Evolutionary conservation across 2,329 filamentous ascomycete species (phyloP).

Genomic region (Bipolaris oryzae): DNA sequence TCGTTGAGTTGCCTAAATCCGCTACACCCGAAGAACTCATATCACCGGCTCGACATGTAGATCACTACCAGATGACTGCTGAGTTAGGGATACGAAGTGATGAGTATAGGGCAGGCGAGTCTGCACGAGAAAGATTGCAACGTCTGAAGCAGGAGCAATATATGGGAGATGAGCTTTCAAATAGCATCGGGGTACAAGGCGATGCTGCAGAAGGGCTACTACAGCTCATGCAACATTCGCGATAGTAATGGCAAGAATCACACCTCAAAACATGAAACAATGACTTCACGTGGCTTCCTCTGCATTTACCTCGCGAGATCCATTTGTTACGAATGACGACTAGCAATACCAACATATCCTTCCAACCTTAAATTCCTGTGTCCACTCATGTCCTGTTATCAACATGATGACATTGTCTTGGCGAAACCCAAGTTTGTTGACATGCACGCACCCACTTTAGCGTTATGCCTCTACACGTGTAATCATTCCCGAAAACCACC

Average conservation of each 20-base stretch:
- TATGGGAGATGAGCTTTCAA: slow-evolving; percentile 44
- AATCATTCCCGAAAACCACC: too few relatives aligned
- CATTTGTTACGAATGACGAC: neutral
- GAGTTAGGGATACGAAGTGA: slow-evolving; percentile 18
- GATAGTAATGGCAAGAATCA: slow-evolving; percentile 15
- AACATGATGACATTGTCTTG: neutral
- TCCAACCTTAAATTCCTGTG: neutral
- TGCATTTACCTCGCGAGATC: neutral
- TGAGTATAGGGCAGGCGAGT: slow-evolving; percentile 25
- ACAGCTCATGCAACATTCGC: slow-evolving; percentile 50
- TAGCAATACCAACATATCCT: neutral
- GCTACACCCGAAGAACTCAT: slow-evolving; percentile 30
- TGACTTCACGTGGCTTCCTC: neutral
- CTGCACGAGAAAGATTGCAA: slow-evolving; percentile 31
- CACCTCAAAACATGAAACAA: neutral
- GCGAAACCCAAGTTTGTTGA: neutral
- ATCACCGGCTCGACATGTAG: slow-evolving; percentile 22
- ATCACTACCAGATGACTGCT: slow-evolving; percentile 21
- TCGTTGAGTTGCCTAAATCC: slow-evolving; percentile 19
- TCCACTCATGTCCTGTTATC: neutral
- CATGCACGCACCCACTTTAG: neutral
- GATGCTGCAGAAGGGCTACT: slow-evolving; percentile 61
- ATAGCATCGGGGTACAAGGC: slow-evolving; percentile 56
- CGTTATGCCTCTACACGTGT: too few relatives aligned
- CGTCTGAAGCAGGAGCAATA: slow-evolving; percentile 37